These are phyloP conservation scores for Sideroxylon spinosum DNA, from an alignment of 179 eudicot genomes.

Conservation along the genomic window DNA sequence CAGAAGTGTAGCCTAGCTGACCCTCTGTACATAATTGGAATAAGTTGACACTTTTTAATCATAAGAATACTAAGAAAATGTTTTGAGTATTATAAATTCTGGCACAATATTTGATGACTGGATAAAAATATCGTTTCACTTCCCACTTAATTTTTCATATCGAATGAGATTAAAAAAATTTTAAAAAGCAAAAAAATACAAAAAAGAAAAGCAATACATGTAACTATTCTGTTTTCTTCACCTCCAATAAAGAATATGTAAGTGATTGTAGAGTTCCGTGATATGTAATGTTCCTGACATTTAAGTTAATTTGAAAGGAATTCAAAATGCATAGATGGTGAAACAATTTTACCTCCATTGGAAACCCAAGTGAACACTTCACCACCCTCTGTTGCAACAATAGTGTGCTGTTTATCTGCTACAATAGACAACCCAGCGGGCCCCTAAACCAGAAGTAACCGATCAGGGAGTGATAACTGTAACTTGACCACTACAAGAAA, in stretches of 20 bases:
- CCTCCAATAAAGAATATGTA: background rate
- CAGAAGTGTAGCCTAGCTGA: slow-evolving; percentile 97
- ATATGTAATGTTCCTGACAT: background rate
- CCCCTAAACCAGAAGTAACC: slow-evolving; percentile 84
- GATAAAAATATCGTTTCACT: background rate
- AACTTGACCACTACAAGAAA: slow-evolving; percentile 85
- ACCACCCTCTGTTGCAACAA: slow-evolving; percentile 86
- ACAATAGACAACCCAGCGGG: slow-evolving; percentile 84
- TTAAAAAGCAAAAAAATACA: background rate
- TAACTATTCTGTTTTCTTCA: background rate
- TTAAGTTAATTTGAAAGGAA: too few relatives aligned
- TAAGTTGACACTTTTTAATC: slow-evolving; percentile 4
- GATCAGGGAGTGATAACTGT: slow-evolving; percentile 95
- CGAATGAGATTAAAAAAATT: background rate
- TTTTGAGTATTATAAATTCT: slow-evolving; percentile 23
- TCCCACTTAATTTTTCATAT: background rate
- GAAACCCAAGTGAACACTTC: slow-evolving; percentile 99
- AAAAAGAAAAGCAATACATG: background rate
- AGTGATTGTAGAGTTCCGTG: background rate
- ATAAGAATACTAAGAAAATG: slow-evolving; percentile 7
- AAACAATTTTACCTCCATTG: slow-evolving; percentile 66
- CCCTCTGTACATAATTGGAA: slow-evolving; percentile 62
- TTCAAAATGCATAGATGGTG: background rate
- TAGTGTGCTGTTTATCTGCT: slow-evolving; percentile 96
- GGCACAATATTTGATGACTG: slow-evolving; percentile 30